Base-by-base conservation (phyloP, 2,329 filamentous ascomycete species). In the Ophiostoma sp. region DNA sequence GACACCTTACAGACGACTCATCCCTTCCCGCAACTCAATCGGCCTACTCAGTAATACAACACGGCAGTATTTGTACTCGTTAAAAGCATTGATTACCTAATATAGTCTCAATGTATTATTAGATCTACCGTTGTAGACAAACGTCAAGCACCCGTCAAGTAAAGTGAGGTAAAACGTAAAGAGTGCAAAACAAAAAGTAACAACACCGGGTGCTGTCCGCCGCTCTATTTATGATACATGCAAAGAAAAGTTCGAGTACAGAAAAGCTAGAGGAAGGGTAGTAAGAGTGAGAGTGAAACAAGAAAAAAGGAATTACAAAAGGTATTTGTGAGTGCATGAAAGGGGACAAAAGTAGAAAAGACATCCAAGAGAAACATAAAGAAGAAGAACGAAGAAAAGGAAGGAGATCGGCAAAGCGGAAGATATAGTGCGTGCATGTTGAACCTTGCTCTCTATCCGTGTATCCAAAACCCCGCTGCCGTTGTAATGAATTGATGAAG, bases 171-270 rank as follows among this genome's bases (percentile, higher is more conserved):
- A 31, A 1, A 44, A 4, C 17, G 41, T 44, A 17, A 20, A 20
- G 8, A 8, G 17, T 7, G 44, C 17, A 17, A 48, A 48, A n/a
- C 17, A 7, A 48, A 48, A 48, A 48, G 44, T 7, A 48, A 48
- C 17, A 48, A 48, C 44, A 48, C 41, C 17, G 17, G 8, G 5
- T n/a, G 13, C 13, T 48, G 44, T 48, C 17, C 44, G 20, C 7
- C 17, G 44, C 44, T 48, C 44, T 48, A 23, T 54, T 54, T 65
- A 65, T 65, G 62, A 23, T 65, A 39, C 62, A 39, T 36, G 60
- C 52, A 27, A n/a, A 64, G 17, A 35, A 64, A 35, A n/a, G 23
- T 11, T 11, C 36, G 27, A 39, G 44, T 48, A n/a, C 44, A 17
- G 17, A 48, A 20, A 20, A 48, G 44, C 44, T 4, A 48, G 41